These are phyloP conservation scores for Picea abies DNA, from an alignment of 83 land plant genomes.

Conservation along the genomic window DNA sequence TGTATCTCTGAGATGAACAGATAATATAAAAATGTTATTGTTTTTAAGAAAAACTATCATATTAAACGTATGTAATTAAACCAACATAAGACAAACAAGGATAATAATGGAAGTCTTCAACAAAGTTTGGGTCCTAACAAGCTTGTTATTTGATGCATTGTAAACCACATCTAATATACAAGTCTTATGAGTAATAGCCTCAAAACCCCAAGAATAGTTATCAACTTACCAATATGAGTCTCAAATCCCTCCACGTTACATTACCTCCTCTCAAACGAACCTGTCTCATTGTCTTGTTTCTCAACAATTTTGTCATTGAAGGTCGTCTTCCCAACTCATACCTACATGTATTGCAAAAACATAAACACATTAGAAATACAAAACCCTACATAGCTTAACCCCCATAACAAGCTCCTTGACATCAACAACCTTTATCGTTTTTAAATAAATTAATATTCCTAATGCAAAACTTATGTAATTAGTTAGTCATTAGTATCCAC, in stretches of 20 bases:
- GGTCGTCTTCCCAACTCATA: slow-evolving; percentile 58
- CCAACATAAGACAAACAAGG: too few species aligned
- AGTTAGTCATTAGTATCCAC: slow-evolving; percentile 21
- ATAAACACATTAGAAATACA: too few species aligned
- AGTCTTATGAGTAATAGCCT: slow-evolving; percentile 46
- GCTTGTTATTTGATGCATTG: slow-evolving; percentile 48
- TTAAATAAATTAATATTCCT: neutral
- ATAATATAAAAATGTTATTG: too few species aligned
- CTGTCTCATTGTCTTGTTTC: slow-evolving; percentile 52
- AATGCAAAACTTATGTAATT: slow-evolving; percentile 20
- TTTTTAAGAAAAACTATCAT: too few species aligned
- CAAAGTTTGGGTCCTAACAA: slow-evolving; percentile 46
- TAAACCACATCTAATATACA: slow-evolving; percentile 57
- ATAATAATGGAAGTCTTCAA: slow-evolving; percentile 59
- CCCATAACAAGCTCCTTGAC: neutral
- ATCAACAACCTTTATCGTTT: neutral
- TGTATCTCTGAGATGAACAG: too few species aligned
- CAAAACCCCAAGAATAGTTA: slow-evolving; percentile 48
- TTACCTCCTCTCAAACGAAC: slow-evolving; percentile 55
- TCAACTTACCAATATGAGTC: slow-evolving; percentile 34
- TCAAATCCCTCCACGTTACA: slow-evolving; percentile 41
- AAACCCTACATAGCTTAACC: too few species aligned
- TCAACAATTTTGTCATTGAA: slow-evolving; percentile 68
- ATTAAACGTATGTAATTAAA: too few species aligned
- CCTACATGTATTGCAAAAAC: slow-evolving; percentile 9